Percentiles rank a stretch among this genome's conserved stretches.
Conservation (phyloP, 2,329 filamentous ascomycete genomes). For the Fusarium foetens region DNA sequence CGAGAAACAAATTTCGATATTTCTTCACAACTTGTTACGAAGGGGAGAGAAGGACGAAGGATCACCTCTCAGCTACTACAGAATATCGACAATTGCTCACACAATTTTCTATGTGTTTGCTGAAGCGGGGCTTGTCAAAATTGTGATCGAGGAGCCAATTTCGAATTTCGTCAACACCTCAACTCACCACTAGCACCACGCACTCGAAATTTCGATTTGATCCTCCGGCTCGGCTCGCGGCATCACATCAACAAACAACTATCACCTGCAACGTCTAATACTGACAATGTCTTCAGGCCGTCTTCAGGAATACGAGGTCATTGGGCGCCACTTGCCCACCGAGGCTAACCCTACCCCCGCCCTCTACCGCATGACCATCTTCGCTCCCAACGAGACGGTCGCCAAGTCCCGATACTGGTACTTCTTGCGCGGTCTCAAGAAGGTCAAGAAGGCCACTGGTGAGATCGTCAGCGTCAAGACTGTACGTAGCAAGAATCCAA, state of each 20-base stretch:
- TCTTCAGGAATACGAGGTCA: conserved; percentile 99
- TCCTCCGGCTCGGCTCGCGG: conserved; percentile 22
- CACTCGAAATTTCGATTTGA: conserved; percentile 14
- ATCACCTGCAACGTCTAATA: conserved; percentile 27
- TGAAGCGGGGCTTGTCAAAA: not conserved
- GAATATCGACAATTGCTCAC: not conserved
- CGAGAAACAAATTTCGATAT: conserved; percentile 36
- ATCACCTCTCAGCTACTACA: not conserved
- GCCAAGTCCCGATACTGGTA: conserved; percentile 99
- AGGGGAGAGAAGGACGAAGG: conserved; percentile 5
- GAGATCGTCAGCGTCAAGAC: conserved; percentile 98
- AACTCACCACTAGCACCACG: not conserved
- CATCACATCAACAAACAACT: conserved; percentile 15
- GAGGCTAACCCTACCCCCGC: conserved; percentile 97
- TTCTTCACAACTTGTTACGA: conserved; percentile 11
- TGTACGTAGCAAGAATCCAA: conserved; percentile 66
- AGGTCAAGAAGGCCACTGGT: conserved; percentile 99
- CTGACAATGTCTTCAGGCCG: conserved; percentile 74
- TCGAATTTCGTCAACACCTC: conserved; percentile 25
- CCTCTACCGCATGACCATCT: conserved; percentile 99
- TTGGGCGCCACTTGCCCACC: conserved; percentile 98
- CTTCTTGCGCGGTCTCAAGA: conserved; percentile 98
- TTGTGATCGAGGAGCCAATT: conserved; percentile 1
- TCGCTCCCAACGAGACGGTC: conserved; percentile 96
- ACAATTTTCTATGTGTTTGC: not conserved